Conservation (phyloP, 140 eudicot species). For the Artemisia princeps region DNA sequence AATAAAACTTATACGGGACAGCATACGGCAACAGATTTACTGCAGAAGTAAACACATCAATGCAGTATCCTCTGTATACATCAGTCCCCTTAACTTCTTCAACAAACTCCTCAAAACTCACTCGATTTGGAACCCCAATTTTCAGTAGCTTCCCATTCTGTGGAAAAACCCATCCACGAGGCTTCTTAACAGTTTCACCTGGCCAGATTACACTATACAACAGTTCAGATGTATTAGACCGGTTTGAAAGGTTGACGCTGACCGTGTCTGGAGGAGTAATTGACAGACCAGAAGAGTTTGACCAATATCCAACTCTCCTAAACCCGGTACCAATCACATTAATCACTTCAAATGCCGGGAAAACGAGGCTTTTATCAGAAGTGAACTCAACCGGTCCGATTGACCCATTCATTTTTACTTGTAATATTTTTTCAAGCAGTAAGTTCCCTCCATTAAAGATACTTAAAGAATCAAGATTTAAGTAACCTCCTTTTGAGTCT, state of each 20-base stretch:
- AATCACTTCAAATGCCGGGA: slow-evolving; percentile 62
- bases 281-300: slow-evolving; percentile 64
- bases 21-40: slow-evolving; percentile 61
- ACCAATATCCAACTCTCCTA: slow-evolving; percentile 63
- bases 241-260: slow-evolving; percentile 30
- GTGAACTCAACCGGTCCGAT: slow-evolving; percentile 51
- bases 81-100: slow-evolving; percentile 35
- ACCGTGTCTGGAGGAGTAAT: slow-evolving; percentile 44
- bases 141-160: slow-evolving; percentile 49
- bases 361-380: slow-evolving; percentile 38
- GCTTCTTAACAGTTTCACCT: slow-evolving; percentile 47
- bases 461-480: slow-evolving; percentile 48
- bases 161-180: slow-evolving; percentile 88
- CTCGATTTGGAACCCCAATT: slow-evolving; percentile 62
- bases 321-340: slow-evolving; percentile 63
- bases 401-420: slow-evolving; percentile 55
- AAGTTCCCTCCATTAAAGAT: slow-evolving; percentile 55
- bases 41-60: slow-evolving; percentile 75
- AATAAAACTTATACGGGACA: slow-evolving; percentile 48
- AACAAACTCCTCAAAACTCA: slow-evolving; percentile 61
- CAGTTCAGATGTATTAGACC: slow-evolving; percentile 35
- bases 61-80: slow-evolving; percentile 56
- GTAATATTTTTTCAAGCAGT: slow-evolving; percentile 40
- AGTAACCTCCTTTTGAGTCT: slow-evolving; percentile 16
- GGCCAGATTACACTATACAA: slow-evolving; percentile 64